Base-by-base conservation (phyloP, 805 yeast species). In the Nakazawaea holstii region DNA sequence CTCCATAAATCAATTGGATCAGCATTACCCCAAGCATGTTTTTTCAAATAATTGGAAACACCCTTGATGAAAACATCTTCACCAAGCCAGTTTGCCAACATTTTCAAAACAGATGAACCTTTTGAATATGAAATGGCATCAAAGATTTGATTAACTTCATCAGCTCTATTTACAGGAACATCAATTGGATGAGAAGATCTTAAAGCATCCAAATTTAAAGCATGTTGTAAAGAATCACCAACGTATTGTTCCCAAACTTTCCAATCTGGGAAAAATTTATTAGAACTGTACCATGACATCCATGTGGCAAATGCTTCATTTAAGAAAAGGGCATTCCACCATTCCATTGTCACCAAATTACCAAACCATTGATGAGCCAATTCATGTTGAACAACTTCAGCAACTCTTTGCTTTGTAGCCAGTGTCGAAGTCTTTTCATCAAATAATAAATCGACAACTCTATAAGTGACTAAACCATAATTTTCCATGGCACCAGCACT, bases 301-400 rank as follows among this genome's bases (percentile, higher is more conserved):
- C 92, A 87, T 46, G 95, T 87, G 42, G 95, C 95, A 57, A 87
- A 87, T 40, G 94, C 92, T 69, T 87, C 95, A 62, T 87, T 87
- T 57, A 87, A 76, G 92, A 94, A 87, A 59, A 87, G 75, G 54
- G 88, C 92, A 65, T 85, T 88, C 95, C 95, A 87, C 84, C 88
- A 87, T 60, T 86, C 91, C 95, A 87, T 87, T 46, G 95, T 87
- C 51, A 87, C 95, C 66, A 87, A 73, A 66, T 87, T 84, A 61
- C 95, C 95, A 59, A 87, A 87, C 95, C 95, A 87, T 70, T 87
- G 95, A 66, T 87, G 95, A 43, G 95, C 94, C 69, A 87, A 75
- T 68, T 87, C 95, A 69, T 87, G 95, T 69, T 84, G 87, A 39
- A 87, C 90, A 42, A 87, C 94, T 60, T 87, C 92, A 33, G 90